These are phyloP conservation scores for Calvatia gigantea DNA, from an alignment of 768 basidiomycete species.

Conservation along the genomic window DNA sequence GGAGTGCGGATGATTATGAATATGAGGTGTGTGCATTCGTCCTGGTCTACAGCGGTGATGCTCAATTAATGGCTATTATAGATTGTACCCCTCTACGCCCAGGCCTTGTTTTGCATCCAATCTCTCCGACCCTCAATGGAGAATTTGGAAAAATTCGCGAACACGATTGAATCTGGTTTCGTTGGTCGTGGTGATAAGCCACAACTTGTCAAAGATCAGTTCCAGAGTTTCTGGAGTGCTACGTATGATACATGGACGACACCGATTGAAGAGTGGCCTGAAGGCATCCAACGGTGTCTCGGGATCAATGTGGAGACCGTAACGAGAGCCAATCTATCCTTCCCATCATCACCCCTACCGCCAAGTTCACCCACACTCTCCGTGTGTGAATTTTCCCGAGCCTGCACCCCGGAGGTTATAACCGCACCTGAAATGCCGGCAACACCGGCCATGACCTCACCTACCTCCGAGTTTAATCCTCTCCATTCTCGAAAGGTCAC, in stretches of 20 bases:
- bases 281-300: slow-evolving; percentile 25
- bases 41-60: not conserved
- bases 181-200: slow-evolving; percentile 47
- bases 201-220: slow-evolving; percentile 41
- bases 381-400: not conserved
- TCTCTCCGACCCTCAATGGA: slow-evolving; percentile 35
- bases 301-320: slow-evolving; percentile 14
- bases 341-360: slow-evolving; percentile 3
- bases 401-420: not conserved
- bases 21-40: slow-evolving; percentile 45
- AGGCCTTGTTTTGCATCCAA: slow-evolving; percentile 48
- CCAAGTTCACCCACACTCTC: slow-evolving; percentile 11
- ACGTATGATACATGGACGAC: slow-evolving; percentile 37
- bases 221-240: slow-evolving; percentile 59
- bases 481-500: not conserved
- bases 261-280: slow-evolving; percentile 54
- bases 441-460: not conserved
- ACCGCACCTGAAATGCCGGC: not conserved
- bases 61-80: slow-evolving; percentile 19
- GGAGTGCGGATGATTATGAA: slow-evolving; percentile 51
- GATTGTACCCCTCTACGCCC: slow-evolving; percentile 66
- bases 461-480: not conserved
- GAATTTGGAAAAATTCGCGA: slow-evolving; percentile 43
- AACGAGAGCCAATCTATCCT: not conserved
- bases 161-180: slow-evolving; percentile 59